A percentile compares a stretch with the other conserved stretches of the same genome.
These are phyloP conservation scores for Platanus orientalis DNA, from an alignment of 164 flowering plant genomes.

Conservation along the genomic window DNA sequence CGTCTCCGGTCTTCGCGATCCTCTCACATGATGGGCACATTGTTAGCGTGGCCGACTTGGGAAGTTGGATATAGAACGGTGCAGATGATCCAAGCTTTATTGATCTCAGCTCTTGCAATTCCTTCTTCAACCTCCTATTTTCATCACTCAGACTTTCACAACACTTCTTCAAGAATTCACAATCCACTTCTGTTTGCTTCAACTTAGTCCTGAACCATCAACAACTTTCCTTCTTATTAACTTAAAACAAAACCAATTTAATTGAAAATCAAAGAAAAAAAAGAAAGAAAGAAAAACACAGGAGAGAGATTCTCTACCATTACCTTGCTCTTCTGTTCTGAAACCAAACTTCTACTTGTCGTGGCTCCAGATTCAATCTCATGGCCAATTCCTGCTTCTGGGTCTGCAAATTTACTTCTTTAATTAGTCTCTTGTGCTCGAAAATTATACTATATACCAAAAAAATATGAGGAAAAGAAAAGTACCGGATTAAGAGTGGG, in stretches of 20 bases:
- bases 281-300: no score
- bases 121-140: conserved; percentile 49
- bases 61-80: conserved; percentile 21
- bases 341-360: conserved; percentile 61
- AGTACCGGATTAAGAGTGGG: conserved; percentile 46
- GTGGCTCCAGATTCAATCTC: conserved; percentile 27
- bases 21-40: conserved; percentile 36
- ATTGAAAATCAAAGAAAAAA: no score
- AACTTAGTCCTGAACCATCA: conserved; percentile 28
- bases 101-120: conserved; percentile 42
- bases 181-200: conserved; percentile 44
- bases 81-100: conserved; percentile 10
- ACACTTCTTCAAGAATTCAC: conserved; percentile 39
- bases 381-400: conserved; percentile 35
- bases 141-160: conserved; percentile 44
- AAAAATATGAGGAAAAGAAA: not conserved
- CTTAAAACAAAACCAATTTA: not conserved
- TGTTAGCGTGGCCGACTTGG: conserved; percentile 14
- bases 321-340: conserved; percentile 59
- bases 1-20: not conserved
- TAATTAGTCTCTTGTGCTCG: no score
- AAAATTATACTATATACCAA: no score
- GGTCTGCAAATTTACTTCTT: conserved; percentile 15
- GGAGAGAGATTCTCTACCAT: not conserved
- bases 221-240: no score